These are phyloP conservation scores for Nemania sp. DNA, from an alignment of 2,329 filamentous ascomycete genomes.

Conservation along the genomic window DNA sequence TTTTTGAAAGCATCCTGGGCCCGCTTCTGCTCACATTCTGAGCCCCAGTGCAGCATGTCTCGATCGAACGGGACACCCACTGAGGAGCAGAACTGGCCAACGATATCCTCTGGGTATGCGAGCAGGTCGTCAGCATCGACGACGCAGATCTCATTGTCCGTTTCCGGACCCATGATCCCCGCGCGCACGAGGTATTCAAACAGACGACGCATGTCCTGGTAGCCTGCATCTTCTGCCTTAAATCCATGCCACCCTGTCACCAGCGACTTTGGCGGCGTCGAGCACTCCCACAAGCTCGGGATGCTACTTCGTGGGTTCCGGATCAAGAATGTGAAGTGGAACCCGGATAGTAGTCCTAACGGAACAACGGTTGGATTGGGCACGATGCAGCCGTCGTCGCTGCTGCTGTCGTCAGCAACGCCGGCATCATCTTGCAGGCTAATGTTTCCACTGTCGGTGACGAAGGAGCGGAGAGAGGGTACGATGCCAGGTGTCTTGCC, in stretches of 20 bases:
- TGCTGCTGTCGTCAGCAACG: conserved; percentile 1
- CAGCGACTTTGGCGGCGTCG: neutral
- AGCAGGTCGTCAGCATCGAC: conserved; percentile 2
- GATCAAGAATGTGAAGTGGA: conserved; percentile 2
- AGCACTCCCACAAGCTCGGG: conserved; percentile 2
- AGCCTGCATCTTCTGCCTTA: neutral
- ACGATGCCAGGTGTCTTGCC: neutral
- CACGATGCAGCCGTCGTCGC: neutral
- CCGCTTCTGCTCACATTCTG: neutral
- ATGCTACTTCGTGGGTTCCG: neutral
- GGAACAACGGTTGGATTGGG: neutral
- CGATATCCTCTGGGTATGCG: neutral
- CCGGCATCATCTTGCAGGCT: neutral
- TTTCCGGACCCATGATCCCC: neutral
- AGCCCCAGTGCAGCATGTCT: neutral
- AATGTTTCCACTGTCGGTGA: neutral
- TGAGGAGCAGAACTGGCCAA: neutral
- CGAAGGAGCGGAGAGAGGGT: neutral
- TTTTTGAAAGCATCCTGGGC: conserved; percentile 1
- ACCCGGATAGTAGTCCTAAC: neutral
- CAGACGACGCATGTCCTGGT: neutral
- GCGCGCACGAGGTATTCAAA: neutral
- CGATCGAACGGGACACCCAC: neutral
- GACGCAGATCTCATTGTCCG: neutral
- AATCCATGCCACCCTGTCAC: conserved; percentile 1